Conservation (phyloP, 192 early-diverging fungal genomes). For the Coemansia sp. region DNA sequence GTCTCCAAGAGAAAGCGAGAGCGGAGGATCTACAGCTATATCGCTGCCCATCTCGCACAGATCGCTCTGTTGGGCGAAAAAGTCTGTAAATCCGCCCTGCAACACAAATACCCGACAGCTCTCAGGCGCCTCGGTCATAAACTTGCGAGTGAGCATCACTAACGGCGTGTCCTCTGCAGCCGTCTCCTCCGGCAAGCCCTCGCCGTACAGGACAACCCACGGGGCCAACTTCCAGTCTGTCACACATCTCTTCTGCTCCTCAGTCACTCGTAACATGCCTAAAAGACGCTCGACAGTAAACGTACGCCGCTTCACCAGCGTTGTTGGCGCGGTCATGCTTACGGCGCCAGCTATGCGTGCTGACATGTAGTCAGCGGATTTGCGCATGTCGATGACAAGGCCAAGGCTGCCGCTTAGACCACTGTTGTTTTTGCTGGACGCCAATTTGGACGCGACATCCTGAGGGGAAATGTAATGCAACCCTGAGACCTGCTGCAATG, state of each 20-base stretch:
- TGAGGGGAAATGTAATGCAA: slow-evolving; percentile 19
- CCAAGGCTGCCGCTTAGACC: background rate
- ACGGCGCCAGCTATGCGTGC: slow-evolving; percentile 60
- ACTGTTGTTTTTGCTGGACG: background rate
- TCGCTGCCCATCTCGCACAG: slow-evolving; percentile 25
- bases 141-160: slow-evolving; percentile 61
- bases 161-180: slow-evolving; percentile 55
- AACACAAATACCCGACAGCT: slow-evolving; percentile 33
- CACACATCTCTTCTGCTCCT: slow-evolving; percentile 53
- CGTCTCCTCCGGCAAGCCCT: slow-evolving; percentile 47
- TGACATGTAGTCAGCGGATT: slow-evolving; percentile 57
- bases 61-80: slow-evolving; percentile 13
- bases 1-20: background rate
- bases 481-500: slow-evolving; percentile 14
- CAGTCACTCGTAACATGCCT: slow-evolving; percentile 55
- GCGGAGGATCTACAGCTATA: background rate
- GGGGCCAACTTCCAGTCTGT: slow-evolving; percentile 57
- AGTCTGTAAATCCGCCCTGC: slow-evolving; percentile 37
- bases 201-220: slow-evolving; percentile 71
- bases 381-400: slow-evolving; percentile 71
- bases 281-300: slow-evolving; percentile 66
- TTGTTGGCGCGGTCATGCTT: slow-evolving; percentile 70
- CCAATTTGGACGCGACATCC: slow-evolving; percentile 13
- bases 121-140: slow-evolving; percentile 54
- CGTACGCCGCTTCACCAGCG: slow-evolving; percentile 65